Base-by-base conservation (phyloP, 495 filamentous ascomycete species). In the Penicillium bialowiezense region DNA sequence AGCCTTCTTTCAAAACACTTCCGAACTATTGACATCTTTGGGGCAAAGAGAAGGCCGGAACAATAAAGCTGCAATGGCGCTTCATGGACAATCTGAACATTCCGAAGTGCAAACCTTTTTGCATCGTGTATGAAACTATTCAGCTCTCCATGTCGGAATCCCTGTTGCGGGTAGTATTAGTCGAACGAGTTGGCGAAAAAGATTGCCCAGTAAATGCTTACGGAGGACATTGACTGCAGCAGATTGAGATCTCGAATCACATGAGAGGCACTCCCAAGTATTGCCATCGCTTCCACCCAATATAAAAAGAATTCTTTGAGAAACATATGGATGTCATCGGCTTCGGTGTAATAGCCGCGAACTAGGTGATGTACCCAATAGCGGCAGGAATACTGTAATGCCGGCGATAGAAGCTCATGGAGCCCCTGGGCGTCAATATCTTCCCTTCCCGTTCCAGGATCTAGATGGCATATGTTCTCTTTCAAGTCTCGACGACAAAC, bases 321-420 rank as follows among this genome's bases (percentile, higher is more conserved):
- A 36, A 79, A 79, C 5, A 14, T 15, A 37, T 34, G 23, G 2
- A 13, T 3, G 3, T 26, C 18, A n/a, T n/a, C n/a, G n/a, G n/a
- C n/a, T n/a, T n/a, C n/a, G n/a, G n/a, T n/a, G n/a, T n/a, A n/a
- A n/a, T n/a, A n/a, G n/a, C n/a, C n/a, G n/a, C n/a, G n/a, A n/a
- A 24, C 12, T 7, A 74, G 28, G 61, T 82, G 72, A 44, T 71
- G 32, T 23, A 73, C 60, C 76, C 70, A 80, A 54, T 74, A 71
- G 12, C 59, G 59, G 52, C 71, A 79, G 17, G 67, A 55, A 43
- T 78, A 72, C 49, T 57, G 53, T 24, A 69, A 31, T 44, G 63
- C 56, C 28, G 51, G n/a, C 41, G 60, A 56, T n/a, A n/a, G n/a
- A n/a, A n/a, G n/a, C n/a, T n/a, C n/a, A n/a, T n/a, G n/a, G n/a